Base-by-base conservation (phyloP, 2,329 filamentous ascomycete species). In the Biscogniauxia sp. region DNA sequence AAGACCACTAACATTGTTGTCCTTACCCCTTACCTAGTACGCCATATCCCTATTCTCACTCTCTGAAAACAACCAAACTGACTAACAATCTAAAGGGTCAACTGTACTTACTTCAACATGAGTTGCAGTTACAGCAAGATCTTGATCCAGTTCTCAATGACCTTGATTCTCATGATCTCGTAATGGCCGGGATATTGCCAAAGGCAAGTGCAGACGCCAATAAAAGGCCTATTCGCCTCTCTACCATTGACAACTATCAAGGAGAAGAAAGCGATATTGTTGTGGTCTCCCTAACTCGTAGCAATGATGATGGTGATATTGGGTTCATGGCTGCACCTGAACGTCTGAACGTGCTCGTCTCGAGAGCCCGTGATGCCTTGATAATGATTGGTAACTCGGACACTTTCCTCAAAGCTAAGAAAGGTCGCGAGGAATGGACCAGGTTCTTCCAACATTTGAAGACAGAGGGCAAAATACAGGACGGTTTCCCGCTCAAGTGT, bases 241-340 rank as follows among this genome's bases (percentile, higher is more conserved):
- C 89, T 0, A 92, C 89, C 0, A 89, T 93, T 56, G 88, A 93
- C 63, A 93, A 93, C 62, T 93, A 90, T 60, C 90, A 93, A 70
- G 89, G 90, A 1, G 90, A 93, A 68, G 90, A 93, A 64, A 87
- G 84, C 45, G 85, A 92, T 1, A 88, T 93, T 17, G 86, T 92
- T 0, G 82, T 93, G 7, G 84, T 78, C 0, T 89, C 87, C 0
- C 72, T 93, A 11, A 91, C 88, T 0, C 77, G 90, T 4, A 89
- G 88, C 70, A 93, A 93, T 63, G 60, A 68, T 0, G 68, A 69
- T 0, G 82, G 84, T 0, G 86, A 92, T 1, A 90, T 92, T 28
- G 90, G 90, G 0, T 93, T 93, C 70, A 86, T 93, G 79, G 70
- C 77, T 0, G 79, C 87, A 0, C 84, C 84, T 0, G 84, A 93